Conservation (phyloP, 495 filamentous ascomycete species). For the Hypoxylon lienhwacheense region DNA sequence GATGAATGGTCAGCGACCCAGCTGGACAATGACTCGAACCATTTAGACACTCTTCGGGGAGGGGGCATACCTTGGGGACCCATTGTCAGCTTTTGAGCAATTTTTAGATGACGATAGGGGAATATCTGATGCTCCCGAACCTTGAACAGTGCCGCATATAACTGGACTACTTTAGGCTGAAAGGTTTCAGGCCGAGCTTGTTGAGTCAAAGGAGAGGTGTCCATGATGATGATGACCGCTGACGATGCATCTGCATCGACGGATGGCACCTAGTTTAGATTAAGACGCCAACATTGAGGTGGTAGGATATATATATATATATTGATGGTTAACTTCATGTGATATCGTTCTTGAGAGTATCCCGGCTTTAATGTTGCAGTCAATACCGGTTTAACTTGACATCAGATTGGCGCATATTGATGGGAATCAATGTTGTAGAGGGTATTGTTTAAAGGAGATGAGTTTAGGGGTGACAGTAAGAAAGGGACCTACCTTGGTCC, state of each 20-base stretch:
- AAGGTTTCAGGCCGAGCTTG: conserved; percentile 89
- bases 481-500: no score
- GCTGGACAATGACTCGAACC: no score
- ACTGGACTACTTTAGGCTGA: conserved; percentile 86
- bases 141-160: conserved; percentile 87
- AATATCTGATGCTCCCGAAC: conserved; percentile 51
- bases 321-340: no score
- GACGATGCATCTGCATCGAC: conserved; percentile 11
- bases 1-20: conserved; percentile 14
- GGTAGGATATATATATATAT: no score
- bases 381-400: no score
- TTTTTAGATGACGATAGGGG: conserved; percentile 10
- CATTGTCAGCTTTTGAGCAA: conserved; percentile 35
- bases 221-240: conserved; percentile 80
- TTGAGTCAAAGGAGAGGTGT: conserved; percentile 89
- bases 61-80: conserved; percentile 34
- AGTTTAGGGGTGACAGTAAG: no score
- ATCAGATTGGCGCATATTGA: no score
- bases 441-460: no score
- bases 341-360: no score
- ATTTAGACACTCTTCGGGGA: no score
- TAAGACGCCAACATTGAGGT: neutral
- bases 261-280: conserved; percentile 6
- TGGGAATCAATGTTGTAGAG: no score
- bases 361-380: no score